phyloP scores from a whole-genome alignment of 2,329 filamentous ascomycete genomes.

The Fusarium stilboides region DNA sequence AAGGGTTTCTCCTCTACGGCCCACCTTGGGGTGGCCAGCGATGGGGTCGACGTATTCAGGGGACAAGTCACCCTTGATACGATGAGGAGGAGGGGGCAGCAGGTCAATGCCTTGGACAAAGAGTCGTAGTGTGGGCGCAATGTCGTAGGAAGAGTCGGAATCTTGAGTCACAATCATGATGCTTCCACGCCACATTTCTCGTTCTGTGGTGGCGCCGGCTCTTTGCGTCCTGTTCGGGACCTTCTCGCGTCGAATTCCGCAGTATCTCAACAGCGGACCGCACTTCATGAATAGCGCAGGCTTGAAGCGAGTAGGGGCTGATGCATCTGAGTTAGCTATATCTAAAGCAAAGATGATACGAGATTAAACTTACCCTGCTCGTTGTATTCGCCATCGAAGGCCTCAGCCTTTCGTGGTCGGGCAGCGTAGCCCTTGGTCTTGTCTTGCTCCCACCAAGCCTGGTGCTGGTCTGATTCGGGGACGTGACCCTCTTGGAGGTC shows the following conservation, averaged over 20 bases:
- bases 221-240: constrained; percentile 52
- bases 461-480: constrained; percentile 62
- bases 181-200: constrained; percentile 92
- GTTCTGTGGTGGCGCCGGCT: constrained; percentile 60
- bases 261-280: constrained; percentile 91
- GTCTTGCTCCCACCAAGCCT: constrained; percentile 84
- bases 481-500: constrained; percentile 67
- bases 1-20: constrained; percentile 85
- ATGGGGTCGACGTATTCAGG: constrained; percentile 92
- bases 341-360: not conserved
- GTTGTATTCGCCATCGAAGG: constrained; percentile 78
- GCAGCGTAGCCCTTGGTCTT: constrained; percentile 62
- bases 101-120: constrained; percentile 91
- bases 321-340: constrained; percentile 26
- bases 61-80: constrained; percentile 76
- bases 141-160: constrained; percentile 84
- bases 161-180: constrained; percentile 97
- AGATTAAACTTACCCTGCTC: constrained; percentile 66
- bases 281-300: constrained; percentile 89
- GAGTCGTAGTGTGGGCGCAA: constrained; percentile 82
- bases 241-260: constrained; percentile 80
- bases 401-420: constrained; percentile 70
- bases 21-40: constrained; percentile 88
- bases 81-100: constrained; percentile 81
- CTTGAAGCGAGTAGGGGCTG: constrained; percentile 81